These are phyloP conservation scores for Argentina anserina DNA, from an alignment of 306 rosid species.

Conservation along the genomic window DNA sequence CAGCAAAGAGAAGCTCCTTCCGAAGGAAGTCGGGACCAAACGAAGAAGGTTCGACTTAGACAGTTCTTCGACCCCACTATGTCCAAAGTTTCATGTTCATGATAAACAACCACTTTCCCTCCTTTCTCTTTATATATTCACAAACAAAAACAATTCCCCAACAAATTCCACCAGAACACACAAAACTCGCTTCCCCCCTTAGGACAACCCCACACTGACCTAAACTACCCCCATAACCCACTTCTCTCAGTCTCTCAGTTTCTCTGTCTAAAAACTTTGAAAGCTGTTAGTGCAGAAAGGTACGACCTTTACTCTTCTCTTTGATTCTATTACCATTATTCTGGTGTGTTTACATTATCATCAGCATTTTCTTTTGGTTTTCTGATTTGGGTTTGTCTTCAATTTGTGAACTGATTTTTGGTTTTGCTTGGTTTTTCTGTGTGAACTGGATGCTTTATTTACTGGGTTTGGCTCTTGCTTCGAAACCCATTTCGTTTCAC, in stretches of 20 bases:
- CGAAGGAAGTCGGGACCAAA: neutral
- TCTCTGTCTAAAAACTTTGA: neutral
- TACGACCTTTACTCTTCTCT: neutral
- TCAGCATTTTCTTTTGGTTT: neutral
- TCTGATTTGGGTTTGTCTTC: neutral
- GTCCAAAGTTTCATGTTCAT: neutral
- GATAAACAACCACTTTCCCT: slow-evolving; percentile 1
- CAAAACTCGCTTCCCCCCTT: too few relatives aligned
- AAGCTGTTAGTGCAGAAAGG: neutral
- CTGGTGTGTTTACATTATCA: neutral
- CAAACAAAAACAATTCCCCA: neutral
- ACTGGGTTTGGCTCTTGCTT: neutral
- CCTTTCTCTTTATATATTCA: neutral
- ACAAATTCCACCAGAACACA: neutral
- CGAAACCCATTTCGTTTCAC: slow-evolving; percentile 5
- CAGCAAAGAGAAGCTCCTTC: neutral
- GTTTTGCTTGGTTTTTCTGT: neutral
- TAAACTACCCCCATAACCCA: neutral
- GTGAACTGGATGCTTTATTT: neutral
- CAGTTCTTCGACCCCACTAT: neutral
- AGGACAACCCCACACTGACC: neutral
- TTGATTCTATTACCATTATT: neutral
- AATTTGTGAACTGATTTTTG: slow-evolving; percentile 3
- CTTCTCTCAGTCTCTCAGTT: neutral
- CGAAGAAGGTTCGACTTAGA: too few relatives aligned